Conservation (phyloP, 345 rosid species). For the Gossypium sturtianum region DNA sequence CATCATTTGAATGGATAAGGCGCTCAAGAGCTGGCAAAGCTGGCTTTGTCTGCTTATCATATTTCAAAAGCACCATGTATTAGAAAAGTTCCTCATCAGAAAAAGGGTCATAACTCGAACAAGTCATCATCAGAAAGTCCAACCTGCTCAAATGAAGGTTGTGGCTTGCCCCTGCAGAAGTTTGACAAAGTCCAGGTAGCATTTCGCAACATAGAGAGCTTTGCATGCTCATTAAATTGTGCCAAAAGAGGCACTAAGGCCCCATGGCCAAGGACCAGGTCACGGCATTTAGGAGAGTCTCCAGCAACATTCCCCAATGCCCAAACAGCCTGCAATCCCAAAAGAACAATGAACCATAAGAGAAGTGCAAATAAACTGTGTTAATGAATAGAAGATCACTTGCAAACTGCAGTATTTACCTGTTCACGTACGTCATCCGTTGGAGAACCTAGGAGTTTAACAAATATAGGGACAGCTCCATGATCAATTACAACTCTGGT, state of each 20-base stretch:
- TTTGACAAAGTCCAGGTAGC: conserved; percentile 81
- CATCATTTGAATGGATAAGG: conserved; percentile 62
- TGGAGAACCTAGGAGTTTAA: conserved; percentile 55
- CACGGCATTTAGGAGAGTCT: conserved; percentile 77
- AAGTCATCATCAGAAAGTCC: conserved; percentile 1
- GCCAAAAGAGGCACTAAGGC: conserved; percentile 53
- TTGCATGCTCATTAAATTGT: conserved; percentile 64
- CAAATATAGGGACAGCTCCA: conserved; percentile 67
- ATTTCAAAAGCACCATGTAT: conserved; percentile 5
- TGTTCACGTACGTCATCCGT: conserved; percentile 76
- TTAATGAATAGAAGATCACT: not conserved
- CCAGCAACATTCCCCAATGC: conserved; percentile 80
- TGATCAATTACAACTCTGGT: conserved; percentile 66
- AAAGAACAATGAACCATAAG: conserved; percentile 6
- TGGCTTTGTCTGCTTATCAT: conserved; percentile 43
- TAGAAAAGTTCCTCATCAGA: not conserved
- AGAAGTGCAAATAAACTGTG: not conserved
- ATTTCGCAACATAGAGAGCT: conserved; percentile 65
- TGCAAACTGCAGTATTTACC: conserved; percentile 28
- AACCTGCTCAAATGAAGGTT: conserved; percentile 67
- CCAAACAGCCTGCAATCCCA: conserved; percentile 58
- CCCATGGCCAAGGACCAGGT: conserved; percentile 49
- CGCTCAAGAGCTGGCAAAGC: conserved; percentile 67
- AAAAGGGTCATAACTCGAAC: not conserved
- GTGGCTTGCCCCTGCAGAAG: conserved; percentile 76